Conservation (phyloP, 208 protist species). For the Leishmania tropica region DNA sequence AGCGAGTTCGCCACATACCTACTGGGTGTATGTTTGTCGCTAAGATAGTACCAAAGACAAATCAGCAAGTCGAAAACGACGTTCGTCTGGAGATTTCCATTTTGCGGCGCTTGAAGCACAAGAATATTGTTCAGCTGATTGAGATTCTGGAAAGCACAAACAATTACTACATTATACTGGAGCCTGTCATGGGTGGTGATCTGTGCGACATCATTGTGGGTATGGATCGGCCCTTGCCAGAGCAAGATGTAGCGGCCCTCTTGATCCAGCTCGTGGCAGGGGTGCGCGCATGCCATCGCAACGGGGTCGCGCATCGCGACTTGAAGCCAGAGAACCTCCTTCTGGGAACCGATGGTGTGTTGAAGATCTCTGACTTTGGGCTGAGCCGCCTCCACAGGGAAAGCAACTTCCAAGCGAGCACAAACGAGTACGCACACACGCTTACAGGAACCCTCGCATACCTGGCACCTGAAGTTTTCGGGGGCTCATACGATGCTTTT, state of each 20-base stretch:
- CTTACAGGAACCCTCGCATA: constrained; percentile 85
- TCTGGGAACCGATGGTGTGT: constrained; percentile 59
- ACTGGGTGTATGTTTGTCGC: constrained; percentile 72
- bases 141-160: constrained; percentile 84
- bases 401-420: constrained; percentile 58
- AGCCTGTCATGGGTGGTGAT: constrained; percentile 83
- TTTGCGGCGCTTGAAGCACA: constrained; percentile 72
- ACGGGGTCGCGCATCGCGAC: constrained; percentile 92
- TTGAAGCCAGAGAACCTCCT: constrained; percentile 96
- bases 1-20: constrained; percentile 70
- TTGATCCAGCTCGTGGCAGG: constrained; percentile 81
- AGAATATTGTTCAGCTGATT: constrained; percentile 85
- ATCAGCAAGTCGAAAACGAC: constrained; percentile 69
- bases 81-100: constrained; percentile 86
- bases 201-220: constrained; percentile 79
- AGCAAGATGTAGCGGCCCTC: constrained; percentile 65
- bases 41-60: constrained; percentile 83
- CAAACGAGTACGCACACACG: constrained; percentile 74
- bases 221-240: constrained; percentile 49
- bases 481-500: constrained; percentile 80
- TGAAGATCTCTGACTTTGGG: constrained; percentile 92
- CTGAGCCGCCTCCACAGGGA: constrained; percentile 83
- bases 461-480: constrained; percentile 83
- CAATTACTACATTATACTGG: constrained; percentile 91
- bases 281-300: constrained; percentile 71